Evolutionary conservation across 805 yeast genomes (phyloP).

Genomic region (Wickerhamiella hasegawae): DNA sequence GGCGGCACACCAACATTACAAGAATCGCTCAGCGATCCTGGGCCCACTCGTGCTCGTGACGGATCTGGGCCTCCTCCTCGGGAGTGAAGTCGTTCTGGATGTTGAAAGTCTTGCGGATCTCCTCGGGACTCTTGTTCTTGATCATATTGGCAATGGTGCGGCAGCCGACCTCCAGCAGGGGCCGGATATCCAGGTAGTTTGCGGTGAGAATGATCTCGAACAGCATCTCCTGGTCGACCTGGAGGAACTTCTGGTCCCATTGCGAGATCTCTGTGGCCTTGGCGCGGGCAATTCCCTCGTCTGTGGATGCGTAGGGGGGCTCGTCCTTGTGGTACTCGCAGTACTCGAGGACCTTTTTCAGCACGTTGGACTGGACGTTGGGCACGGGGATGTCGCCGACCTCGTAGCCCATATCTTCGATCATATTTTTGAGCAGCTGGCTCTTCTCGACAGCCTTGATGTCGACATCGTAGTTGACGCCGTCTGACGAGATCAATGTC

Average conservation of each 20-base stretch:
- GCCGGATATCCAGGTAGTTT: constrained; percentile 30
- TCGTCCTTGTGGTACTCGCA: constrained; percentile 81
- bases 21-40: constrained; percentile 16
- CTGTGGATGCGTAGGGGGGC: constrained; percentile 51
- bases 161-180: constrained; percentile 31
- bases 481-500: constrained; percentile 12
- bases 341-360: constrained; percentile 89
- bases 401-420: constrained; percentile 48
- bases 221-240: constrained; percentile 61
- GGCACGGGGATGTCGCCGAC: constrained; percentile 77
- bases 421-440: constrained; percentile 68
- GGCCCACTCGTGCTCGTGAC: constrained; percentile 33
- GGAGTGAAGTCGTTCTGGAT: constrained; percentile 32
- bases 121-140: constrained; percentile 31
- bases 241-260: constrained; percentile 89
- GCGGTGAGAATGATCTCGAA: constrained; percentile 34
- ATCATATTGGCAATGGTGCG: constrained; percentile 35
- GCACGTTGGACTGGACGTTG: constrained; percentile 48
- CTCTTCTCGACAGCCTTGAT: constrained; percentile 75
- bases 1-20: too few relatives aligned
- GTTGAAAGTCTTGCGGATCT: constrained; percentile 30
- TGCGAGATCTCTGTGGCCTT: constrained; percentile 85
- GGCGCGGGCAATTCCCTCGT: constrained; percentile 35
- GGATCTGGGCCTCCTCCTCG: constrained; percentile 32
- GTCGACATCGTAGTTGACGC: constrained; percentile 15